Base-by-base conservation (phyloP, 306 rosid species). In the Calophaca sinica region DNA sequence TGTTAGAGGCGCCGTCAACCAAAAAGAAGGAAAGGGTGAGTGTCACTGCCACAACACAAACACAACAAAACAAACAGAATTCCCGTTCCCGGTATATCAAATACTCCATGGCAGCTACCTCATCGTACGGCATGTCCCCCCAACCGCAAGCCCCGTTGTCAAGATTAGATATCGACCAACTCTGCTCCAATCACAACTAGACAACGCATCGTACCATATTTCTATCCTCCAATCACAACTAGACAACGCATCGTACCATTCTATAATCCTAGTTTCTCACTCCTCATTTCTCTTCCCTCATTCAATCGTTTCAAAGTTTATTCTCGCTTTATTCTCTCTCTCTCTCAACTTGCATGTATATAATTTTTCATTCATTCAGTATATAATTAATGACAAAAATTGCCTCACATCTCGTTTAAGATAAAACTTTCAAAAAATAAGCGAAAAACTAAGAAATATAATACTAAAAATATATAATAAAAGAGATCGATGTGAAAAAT, bases 1-100 rank as follows among this genome's bases (percentile, higher is more conserved):
- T 20, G 26, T 20, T 1, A 42, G 64, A 36, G 76, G 86, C 80
- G 86, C 83, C 81, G 80, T 74, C 78, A 74, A 72, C 82, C 83
- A 79, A 81, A 75, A 12, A 63, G 70, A 69, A 69, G 73, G 46
- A n/a, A 20, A 52, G 31, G 9, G 0, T 69, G 84, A 69, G 14
- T 68, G 80, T 7, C 38, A 20, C 26, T 33, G 36, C 58, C 62
- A 81, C 60, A 66, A 79, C 78, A 48, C 14, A 35, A 38, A 48
- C 54, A 58, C 13, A 29, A 63, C 72, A 66, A 11, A 63, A 11
- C 59, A 72, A 46, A 46, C 31, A 5, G 6, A 2, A 53, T 79
- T 64, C 13, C 61, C 51, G 33, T 51, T 31, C 6, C 7, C 6
- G 29, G 11, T 5, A 64, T 15, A 1, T 20, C 7, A 28, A 59